A percentile compares a stretch with the other conserved stretches of the same genome.
phyloP scores from a whole-genome alignment of 1,284 basidiomycete genomes.

The Malassezia cuniculi region DNA sequence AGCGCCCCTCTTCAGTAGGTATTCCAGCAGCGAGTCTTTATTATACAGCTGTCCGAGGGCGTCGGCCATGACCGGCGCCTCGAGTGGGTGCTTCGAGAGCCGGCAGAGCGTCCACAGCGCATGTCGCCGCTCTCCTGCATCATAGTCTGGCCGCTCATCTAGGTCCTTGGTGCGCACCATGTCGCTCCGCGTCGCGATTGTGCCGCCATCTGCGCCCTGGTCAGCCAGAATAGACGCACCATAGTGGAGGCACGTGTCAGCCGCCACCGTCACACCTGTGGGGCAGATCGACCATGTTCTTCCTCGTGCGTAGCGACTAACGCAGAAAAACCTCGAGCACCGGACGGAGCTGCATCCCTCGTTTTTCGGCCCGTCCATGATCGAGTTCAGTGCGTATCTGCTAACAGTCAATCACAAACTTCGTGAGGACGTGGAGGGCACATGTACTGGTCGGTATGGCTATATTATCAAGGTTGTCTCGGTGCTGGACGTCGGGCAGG shows the following conservation, averaged over 20 bases:
- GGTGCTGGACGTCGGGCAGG: conserved; percentile 35
- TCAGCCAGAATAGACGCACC: too few relatives aligned
- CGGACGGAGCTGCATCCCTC: conserved; percentile 92
- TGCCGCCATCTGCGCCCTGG: conserved; percentile 42
- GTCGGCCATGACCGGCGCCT: conserved; percentile 30
- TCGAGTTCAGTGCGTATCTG: conserved; percentile 54
- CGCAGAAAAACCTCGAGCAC: conserved; percentile 71
- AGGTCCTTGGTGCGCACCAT: conserved; percentile 29
- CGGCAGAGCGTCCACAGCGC: conserved; percentile 32
- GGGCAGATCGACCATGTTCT: conserved; percentile 32
- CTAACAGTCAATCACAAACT: conserved; percentile 64
- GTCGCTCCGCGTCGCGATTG: conserved; percentile 36
- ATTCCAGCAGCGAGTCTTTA: conserved; percentile 35
- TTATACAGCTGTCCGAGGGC: conserved; percentile 38
- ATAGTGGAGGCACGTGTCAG: too few relatives aligned
- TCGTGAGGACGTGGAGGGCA: conserved; percentile 91
- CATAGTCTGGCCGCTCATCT: conserved; percentile 22
- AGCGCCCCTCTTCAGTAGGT: conserved; percentile 17
- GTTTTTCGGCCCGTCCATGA: conserved; percentile 90
- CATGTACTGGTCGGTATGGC: conserved; percentile 75
- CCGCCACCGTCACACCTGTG: too few relatives aligned
- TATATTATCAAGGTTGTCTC: conserved; percentile 94
- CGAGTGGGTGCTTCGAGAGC: conserved; percentile 25
- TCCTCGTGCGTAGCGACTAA: conserved; percentile 16
- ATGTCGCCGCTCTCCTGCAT: conserved; percentile 22